A percentile compares a stretch with the other conserved stretches of the same genome.
phyloP scores from a whole-genome alignment of 2,329 filamentous ascomycete genomes.

The Claviceps monticola region DNA sequence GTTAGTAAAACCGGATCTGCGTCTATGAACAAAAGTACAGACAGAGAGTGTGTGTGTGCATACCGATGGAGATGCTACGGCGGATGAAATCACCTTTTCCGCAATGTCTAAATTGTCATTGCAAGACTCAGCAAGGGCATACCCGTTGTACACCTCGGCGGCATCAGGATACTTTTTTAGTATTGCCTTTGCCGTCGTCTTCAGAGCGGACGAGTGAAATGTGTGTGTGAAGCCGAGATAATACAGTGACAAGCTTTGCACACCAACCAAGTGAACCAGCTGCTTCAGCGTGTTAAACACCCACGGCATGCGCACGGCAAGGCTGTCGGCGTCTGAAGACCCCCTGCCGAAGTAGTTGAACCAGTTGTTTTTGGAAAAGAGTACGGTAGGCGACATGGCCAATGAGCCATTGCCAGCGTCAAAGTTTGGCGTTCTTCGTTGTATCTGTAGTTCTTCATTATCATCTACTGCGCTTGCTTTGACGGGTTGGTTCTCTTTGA shows the following conservation, averaged over 20 bases:
- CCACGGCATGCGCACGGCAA: slow-evolving; percentile 28
- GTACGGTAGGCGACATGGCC: slow-evolving; percentile 31
- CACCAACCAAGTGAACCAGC: slow-evolving; percentile 32
- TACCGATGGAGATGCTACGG: slow-evolving; percentile 30
- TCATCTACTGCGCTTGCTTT: neutral
- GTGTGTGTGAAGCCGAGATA: slow-evolving; percentile 49
- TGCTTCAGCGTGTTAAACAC: slow-evolving; percentile 41
- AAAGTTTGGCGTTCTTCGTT: slow-evolving; percentile 17
- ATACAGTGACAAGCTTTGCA: slow-evolving; percentile 45
- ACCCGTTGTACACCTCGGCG: slow-evolving; percentile 61
- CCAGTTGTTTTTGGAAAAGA: slow-evolving; percentile 34
- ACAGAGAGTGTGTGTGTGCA: slow-evolving; percentile 5
- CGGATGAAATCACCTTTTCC: slow-evolving; percentile 51
- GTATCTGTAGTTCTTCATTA: slow-evolving; percentile 8
- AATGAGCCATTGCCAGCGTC: slow-evolving; percentile 15
- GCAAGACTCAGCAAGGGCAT: slow-evolving; percentile 56
- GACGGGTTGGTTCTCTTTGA: slow-evolving; percentile 1
- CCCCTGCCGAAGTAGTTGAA: slow-evolving; percentile 26
- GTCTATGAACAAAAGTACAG: neutral
- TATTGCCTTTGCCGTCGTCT: slow-evolving; percentile 58
- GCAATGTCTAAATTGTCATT: slow-evolving; percentile 44
- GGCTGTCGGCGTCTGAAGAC: slow-evolving; percentile 9
- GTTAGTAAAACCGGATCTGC: neutral
- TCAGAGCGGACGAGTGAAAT: slow-evolving; percentile 40
- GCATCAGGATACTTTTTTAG: slow-evolving; percentile 55